Base-by-base conservation (phyloP, 176 grass and related monocot genomes). In the Raddia distichophylla region DNA sequence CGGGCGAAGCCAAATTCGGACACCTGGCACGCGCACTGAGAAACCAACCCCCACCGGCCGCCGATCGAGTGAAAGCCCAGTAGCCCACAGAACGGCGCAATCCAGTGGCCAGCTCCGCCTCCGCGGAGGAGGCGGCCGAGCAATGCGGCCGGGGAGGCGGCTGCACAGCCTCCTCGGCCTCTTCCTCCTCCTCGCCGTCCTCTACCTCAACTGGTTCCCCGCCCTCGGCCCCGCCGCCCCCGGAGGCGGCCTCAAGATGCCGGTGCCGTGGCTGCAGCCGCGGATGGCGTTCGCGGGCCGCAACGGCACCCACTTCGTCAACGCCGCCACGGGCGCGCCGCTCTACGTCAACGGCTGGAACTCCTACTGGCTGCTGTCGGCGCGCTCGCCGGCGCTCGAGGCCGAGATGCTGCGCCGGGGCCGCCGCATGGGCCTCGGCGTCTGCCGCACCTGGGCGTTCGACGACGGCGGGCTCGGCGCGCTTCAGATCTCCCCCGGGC, bases 311-410 rank as follows among this genome's bases (percentile, higher is more conserved):
- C 78, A 70, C 42, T 98, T 98, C 84, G 78, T 91, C 16, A 90
- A 98, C 88, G 61, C 79, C 56, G 22, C 3, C 13, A 87, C 83
- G 55, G 84, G 90, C 12, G 60, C 64, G n/a, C 90, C 92, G 17
- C 59, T 98, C 33, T 98, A 98, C 60, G 11, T 94, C 73, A 98
- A 98, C 74, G 95, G 90, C 27, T 98, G 95, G 95, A 98, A 98
- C 90, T 98, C 95, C 46, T 94, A 98, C 88, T 98, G 95, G 95
- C 64, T 98, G 37, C 82, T 94, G 40, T 90, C 88, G 17, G 63
- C 88, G 40, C 60, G 61, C 27, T 89, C 84, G 3, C 64, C 80
- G 13, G 46, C 82, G 8, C 69, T 74, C 43, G 86, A 82, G 22
- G 74, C 88, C 14, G 95, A 98, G 78, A 98, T 98, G 92, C 86